Percentiles rank a stretch among this genome's conserved stretches.
These are phyloP conservation scores for Trichoderma breve DNA, from an alignment of 2,329 filamentous ascomycete species.

Conservation along the genomic window DNA sequence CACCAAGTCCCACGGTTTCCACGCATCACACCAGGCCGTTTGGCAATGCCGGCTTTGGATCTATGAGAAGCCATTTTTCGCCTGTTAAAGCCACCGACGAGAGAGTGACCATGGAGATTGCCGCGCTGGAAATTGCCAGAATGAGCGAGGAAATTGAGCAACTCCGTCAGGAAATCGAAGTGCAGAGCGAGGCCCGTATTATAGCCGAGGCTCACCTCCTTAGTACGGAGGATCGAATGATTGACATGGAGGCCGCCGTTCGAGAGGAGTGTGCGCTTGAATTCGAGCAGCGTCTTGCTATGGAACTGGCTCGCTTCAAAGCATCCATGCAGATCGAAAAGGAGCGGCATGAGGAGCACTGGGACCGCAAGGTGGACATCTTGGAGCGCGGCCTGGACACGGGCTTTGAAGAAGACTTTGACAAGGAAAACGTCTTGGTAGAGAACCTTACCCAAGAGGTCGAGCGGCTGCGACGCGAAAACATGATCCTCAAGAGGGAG, in stretches of 20 bases:
- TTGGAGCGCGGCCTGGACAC: conserved; percentile 50
- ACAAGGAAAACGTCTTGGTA: conserved; percentile 61
- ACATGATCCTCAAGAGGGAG: conserved; percentile 65
- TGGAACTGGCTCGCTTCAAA: conserved; percentile 81
- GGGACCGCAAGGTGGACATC: conserved; percentile 79
- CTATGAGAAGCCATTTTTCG: conserved; percentile 42
- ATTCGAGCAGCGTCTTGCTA: conserved; percentile 73
- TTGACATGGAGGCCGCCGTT: conserved; percentile 75
- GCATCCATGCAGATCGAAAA: conserved; percentile 72
- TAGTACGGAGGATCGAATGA: conserved; percentile 63
- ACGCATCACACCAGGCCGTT: conserved; percentile 41
- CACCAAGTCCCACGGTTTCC: conserved; percentile 35
- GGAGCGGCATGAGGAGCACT: conserved; percentile 77
- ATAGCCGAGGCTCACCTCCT: conserved; percentile 72
- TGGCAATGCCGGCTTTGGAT: conserved; percentile 38
- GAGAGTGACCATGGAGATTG: conserved; percentile 75
- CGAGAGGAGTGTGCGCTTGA: conserved; percentile 86
- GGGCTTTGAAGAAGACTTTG: conserved; percentile 52
- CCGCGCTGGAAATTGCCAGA: conserved; percentile 76
- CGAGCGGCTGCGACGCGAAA: conserved; percentile 63
- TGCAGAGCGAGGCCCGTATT: conserved; percentile 67
- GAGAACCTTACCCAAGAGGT: conserved; percentile 71
- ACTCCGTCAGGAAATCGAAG: conserved; percentile 65
- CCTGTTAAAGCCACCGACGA: conserved; percentile 44
- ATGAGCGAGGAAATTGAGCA: conserved; percentile 70